phyloP scores from a whole-genome alignment of 192 early-diverging fungal species.

The Obelidium mucronatum region DNA sequence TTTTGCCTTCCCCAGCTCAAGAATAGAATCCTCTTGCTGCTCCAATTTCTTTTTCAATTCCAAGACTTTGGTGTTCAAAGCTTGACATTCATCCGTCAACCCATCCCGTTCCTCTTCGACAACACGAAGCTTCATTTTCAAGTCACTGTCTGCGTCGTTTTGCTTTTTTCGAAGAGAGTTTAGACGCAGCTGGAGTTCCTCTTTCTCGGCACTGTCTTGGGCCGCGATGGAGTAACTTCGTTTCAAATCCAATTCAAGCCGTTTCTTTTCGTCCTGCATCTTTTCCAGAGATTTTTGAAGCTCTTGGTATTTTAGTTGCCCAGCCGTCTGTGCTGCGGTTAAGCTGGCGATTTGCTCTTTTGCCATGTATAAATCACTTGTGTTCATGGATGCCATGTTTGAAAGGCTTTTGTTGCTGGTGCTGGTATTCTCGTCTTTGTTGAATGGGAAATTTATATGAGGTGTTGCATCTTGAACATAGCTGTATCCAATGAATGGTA shows the following conservation, averaged over 20 bases:
- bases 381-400: too few relatives aligned
- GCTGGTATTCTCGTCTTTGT: background rate
- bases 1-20: background rate
- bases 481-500: slow-evolving; percentile 90
- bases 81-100: slow-evolving; percentile 1
- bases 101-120: slow-evolving; percentile 24
- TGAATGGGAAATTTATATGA: slow-evolving; percentile 33
- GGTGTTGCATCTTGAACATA: slow-evolving; percentile 58
- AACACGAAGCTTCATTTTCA: background rate
- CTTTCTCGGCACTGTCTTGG: background rate
- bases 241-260: slow-evolving; percentile 26
- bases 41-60: background rate
- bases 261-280: slow-evolving; percentile 27
- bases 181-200: slow-evolving; percentile 29
- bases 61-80: background rate
- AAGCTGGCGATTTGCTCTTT: background rate
- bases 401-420: background rate
- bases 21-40: background rate
- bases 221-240: background rate
- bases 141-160: background rate
- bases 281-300: slow-evolving; percentile 24
- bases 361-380: too few relatives aligned
- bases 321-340: too few relatives aligned
- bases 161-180: background rate
- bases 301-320: slow-evolving; percentile 4